Percentiles rank a stretch among this genome's conserved stretches.
These are phyloP conservation scores for Microbotryum saponariae DNA, from an alignment of 1,284 basidiomycete genomes.

Conservation along the genomic window DNA sequence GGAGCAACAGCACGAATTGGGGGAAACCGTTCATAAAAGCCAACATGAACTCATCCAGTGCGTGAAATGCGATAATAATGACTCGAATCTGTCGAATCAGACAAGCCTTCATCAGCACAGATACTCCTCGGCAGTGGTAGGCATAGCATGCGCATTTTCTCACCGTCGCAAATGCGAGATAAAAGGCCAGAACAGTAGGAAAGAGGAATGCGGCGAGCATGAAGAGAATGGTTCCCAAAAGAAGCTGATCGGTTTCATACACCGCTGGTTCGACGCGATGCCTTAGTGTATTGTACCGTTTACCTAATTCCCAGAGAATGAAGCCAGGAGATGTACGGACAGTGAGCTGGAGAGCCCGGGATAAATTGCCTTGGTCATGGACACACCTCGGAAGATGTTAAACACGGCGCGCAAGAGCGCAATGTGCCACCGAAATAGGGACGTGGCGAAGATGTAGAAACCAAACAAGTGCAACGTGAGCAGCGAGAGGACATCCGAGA, in stretches of 20 bases:
- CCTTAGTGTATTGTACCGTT: conserved; percentile 73
- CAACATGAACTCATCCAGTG: conserved; percentile 55
- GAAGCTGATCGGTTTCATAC: conserved; percentile 86
- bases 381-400: conserved; percentile 84
- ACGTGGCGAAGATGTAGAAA: conserved; percentile 60
- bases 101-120: background rate
- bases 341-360: background rate
- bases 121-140: background rate
- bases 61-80: conserved; percentile 54
- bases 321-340: background rate
- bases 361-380: background rate
- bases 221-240: conserved; percentile 91
- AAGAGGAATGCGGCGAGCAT: conserved; percentile 83
- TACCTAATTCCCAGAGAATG: conserved; percentile 51
- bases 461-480: conserved; percentile 66
- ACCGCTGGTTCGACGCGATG: conserved; percentile 77
- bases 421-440: conserved; percentile 59
- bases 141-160: conserved; percentile 35
- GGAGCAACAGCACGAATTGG: conserved; percentile 75
- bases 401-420: conserved; percentile 63
- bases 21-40: conserved; percentile 84
- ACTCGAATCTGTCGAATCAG: conserved; percentile 4
- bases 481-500: conserved; percentile 58
- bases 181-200: conserved; percentile 82
- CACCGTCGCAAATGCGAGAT: conserved; percentile 68